Conservation (phyloP, 2,329 filamentous ascomycete genomes). For the Geosmithia flava region DNA sequence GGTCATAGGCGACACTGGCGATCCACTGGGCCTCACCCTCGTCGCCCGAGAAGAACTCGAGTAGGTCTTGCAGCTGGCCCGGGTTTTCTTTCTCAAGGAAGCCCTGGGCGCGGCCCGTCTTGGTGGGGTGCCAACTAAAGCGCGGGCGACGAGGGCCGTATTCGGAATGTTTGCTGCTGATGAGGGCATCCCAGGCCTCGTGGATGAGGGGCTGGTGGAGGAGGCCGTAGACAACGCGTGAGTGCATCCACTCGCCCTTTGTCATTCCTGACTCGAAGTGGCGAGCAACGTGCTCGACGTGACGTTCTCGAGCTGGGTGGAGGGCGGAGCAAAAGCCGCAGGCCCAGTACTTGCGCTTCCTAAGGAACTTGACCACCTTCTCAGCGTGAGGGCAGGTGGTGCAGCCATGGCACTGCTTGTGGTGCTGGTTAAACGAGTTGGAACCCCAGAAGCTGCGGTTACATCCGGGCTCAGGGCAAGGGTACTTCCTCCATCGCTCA, state of each 20-base stretch:
- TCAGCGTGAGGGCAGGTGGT: constrained; percentile 54
- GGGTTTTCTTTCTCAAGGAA: constrained; percentile 50
- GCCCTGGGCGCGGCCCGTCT: constrained; percentile 42
- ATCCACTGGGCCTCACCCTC: constrained; percentile 44
- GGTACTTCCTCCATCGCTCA: constrained; percentile 55
- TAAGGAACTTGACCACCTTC: constrained; percentile 48
- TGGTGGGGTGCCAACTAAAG: constrained; percentile 48
- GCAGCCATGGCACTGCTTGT: constrained; percentile 52
- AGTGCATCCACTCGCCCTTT: constrained; percentile 56
- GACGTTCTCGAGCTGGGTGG: constrained; percentile 50
- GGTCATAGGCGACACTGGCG: constrained; percentile 44
- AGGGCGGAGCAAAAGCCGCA: constrained; percentile 57
- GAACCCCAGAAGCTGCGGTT: constrained; percentile 57
- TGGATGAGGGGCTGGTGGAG: constrained; percentile 53
- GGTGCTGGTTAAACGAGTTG: constrained; percentile 57
- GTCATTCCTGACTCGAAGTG: constrained; percentile 53
- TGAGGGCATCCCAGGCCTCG: constrained; percentile 47
- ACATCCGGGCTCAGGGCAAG: constrained; percentile 49
- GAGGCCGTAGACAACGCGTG: constrained; percentile 53
- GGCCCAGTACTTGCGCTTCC: constrained; percentile 54
- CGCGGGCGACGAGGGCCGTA: constrained; percentile 42
- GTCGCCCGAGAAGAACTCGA: constrained; percentile 51
- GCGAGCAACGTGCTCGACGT: constrained; percentile 56
- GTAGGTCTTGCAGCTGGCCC: constrained; percentile 49
- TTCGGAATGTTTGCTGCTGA: constrained; percentile 40